phyloP scores from a whole-genome alignment of 1,139 yeast species.

The Trichomonascaceae sp. region DNA sequence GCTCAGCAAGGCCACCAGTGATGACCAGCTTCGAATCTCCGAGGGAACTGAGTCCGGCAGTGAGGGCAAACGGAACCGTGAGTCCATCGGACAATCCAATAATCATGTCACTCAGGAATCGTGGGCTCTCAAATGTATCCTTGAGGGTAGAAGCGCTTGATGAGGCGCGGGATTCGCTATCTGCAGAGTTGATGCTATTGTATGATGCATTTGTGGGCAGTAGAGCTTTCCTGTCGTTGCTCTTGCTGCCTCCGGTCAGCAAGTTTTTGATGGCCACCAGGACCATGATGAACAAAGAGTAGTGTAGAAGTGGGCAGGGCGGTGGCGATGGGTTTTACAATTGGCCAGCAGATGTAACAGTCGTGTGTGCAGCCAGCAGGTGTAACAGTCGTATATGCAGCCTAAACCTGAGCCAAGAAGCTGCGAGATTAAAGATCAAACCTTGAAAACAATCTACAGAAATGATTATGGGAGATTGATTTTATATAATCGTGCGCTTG shows the following conservation, averaged over 20 bases:
- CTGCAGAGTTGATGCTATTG: constrained; percentile 11
- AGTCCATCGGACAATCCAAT: constrained; percentile 73
- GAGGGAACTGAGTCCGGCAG: constrained; percentile 66
- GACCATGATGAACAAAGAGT: constrained; percentile 15
- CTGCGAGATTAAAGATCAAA: no score
- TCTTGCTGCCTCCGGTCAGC: constrained; percentile 14
- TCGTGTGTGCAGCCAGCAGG: no score
- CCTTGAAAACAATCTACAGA: no score
- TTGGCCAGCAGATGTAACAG: no score
- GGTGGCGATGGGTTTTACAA: no score
- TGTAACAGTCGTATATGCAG: no score
- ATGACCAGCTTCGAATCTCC: constrained; percentile 65
- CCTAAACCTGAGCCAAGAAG: no score
- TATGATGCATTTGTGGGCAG: constrained; percentile 19
- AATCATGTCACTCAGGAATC: constrained; percentile 67
- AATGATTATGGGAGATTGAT: no score
- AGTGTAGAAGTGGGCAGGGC: no score
- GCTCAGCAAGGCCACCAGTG: constrained; percentile 79
- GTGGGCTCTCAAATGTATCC: constrained; percentile 25
- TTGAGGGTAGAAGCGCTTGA: constrained; percentile 7
- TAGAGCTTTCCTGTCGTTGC: constrained; percentile 15
- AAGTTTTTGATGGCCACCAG: constrained; percentile 23
- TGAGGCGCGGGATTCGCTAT: constrained; percentile 8
- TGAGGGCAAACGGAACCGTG: constrained; percentile 75
- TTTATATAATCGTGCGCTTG: no score